A percentile compares a stretch with the other conserved stretches of the same genome.
Evolutionary conservation across 345 rosid species (phyloP).

Genomic region (Eucalyptus sp.): DNA sequence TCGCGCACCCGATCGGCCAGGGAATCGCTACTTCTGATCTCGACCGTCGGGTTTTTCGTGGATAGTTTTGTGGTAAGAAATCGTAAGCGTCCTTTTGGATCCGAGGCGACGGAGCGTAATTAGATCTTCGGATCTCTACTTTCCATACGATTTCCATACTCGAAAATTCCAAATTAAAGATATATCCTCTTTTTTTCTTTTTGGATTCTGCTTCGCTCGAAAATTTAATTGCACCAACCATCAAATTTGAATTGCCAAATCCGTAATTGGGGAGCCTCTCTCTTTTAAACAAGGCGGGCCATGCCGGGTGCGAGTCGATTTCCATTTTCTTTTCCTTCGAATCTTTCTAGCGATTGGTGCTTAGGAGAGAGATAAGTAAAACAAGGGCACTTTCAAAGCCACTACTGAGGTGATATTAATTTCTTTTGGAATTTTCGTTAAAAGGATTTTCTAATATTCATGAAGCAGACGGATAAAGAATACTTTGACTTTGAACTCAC

Average conservation of each 20-base stretch:
- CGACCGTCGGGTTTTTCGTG: background rate
- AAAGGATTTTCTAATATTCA: background rate
- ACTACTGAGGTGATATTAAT: background rate
- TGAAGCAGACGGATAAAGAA: background rate
- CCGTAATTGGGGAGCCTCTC: background rate
- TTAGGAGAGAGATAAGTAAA: background rate
- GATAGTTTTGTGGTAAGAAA: background rate
- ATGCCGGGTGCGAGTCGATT: background rate
- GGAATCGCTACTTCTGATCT: background rate
- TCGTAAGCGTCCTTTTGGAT: background rate
- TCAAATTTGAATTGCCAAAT: background rate
- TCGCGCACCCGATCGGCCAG: background rate
- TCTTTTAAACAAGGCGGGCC: background rate
- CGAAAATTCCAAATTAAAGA: background rate
- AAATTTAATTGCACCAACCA: background rate
- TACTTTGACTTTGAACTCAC: background rate
- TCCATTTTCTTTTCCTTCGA: background rate
- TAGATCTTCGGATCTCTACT: too few species aligned
- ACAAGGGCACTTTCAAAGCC: background rate
- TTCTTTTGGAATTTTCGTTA: background rate
- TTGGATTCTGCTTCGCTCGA: background rate
- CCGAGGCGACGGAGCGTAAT: background rate
- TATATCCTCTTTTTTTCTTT: fast-evolving
- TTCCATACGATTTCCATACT: background rate
- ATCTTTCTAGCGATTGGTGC: background rate